A percentile compares a stretch with the other conserved stretches of the same genome.
Evolutionary conservation across 192 early-diverging fungal species (phyloP).

Genomic region (Diversispora eburnea): DNA sequence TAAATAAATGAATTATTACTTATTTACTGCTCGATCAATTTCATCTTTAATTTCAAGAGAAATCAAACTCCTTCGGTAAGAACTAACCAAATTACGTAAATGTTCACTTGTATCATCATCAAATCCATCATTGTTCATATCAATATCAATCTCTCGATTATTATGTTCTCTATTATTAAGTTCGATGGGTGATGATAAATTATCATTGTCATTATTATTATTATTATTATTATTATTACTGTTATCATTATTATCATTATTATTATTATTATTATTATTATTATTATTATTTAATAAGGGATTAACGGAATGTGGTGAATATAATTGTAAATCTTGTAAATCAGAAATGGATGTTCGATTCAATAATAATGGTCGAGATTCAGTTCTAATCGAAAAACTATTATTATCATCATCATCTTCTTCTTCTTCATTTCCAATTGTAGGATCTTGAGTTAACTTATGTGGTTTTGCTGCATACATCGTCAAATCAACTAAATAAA

Average conservation of each 20-base stretch:
- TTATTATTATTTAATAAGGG: no score
- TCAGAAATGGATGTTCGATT: slow-evolving; percentile 23
- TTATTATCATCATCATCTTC: not conserved
- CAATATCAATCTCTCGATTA: slow-evolving; percentile 11
- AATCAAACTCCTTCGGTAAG: slow-evolving; percentile 36
- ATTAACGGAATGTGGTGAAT: not conserved
- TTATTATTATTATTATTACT: no score
- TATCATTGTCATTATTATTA: no score
- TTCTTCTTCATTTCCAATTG: not conserved
- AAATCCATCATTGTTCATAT: slow-evolving; percentile 7
- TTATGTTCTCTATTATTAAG: no score
- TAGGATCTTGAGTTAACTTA: not conserved
- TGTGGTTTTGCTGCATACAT: slow-evolving; percentile 48
- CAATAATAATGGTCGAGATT: not conserved
- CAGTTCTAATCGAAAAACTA: not conserved
- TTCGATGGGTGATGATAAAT: no score
- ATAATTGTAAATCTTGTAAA: slow-evolving; percentile 30
- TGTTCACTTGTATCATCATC: slow-evolving; percentile 34
- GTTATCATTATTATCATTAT: no score
- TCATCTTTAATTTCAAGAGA: slow-evolving; percentile 34
- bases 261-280: no score
- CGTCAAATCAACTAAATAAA: slow-evolving; percentile 55
- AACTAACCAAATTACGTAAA: slow-evolving; percentile 33
- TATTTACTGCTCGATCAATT: slow-evolving; percentile 32
- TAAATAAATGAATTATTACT: slow-evolving; percentile 12